A percentile compares a stretch with the other conserved stretches of the same genome.
Conservation (phyloP, 108 stramenopile genomes). For the Cyclotella sp. region DNA sequence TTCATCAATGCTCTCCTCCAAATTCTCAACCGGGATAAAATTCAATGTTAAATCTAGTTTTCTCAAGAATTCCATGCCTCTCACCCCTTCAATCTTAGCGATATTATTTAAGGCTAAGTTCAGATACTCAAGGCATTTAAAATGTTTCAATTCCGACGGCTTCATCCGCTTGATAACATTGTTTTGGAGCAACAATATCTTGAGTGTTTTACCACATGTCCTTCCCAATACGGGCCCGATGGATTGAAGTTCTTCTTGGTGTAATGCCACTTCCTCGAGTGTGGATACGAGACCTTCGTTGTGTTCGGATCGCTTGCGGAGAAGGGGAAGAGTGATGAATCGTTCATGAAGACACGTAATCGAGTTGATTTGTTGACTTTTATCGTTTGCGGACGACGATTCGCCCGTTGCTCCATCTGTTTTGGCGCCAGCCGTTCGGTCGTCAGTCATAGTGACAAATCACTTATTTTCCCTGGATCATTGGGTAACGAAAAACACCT, state of each 20-base stretch:
- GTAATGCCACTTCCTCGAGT: constrained; percentile 88
- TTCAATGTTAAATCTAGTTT: constrained; percentile 92
- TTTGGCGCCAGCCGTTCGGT: too few relatives aligned
- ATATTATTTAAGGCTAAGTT: constrained; percentile 93
- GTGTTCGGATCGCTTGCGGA: constrained; percentile 78
- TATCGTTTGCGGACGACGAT: too few relatives aligned
- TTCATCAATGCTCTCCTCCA: constrained; percentile 69
- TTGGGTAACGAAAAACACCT: too few relatives aligned
- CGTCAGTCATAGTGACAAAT: too few relatives aligned
- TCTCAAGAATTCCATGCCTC: constrained; percentile 76
- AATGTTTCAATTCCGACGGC: constrained; percentile 63
- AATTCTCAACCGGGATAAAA: constrained; percentile 78
- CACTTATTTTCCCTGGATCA: too few relatives aligned
- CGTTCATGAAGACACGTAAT: constrained; percentile 7
- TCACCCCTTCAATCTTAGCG: constrained; percentile 59
- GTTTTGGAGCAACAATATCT: constrained; percentile 91
- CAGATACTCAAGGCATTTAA: constrained; percentile 87
- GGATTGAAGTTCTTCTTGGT: constrained; percentile 89
- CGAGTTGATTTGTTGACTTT: too few relatives aligned
- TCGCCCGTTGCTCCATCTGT: too few relatives aligned
- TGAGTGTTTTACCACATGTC: constrained; percentile 79
- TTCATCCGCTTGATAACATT: constrained; percentile 82
- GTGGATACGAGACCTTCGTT: constrained; percentile 81
- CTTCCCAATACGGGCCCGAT: constrained; percentile 75
- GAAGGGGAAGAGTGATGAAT: constrained; percentile 67